Percentiles rank a stretch among this genome's conserved stretches.
phyloP scores from a whole-genome alignment of 495 filamentous ascomycete genomes.

The Penicillium turbatum region DNA sequence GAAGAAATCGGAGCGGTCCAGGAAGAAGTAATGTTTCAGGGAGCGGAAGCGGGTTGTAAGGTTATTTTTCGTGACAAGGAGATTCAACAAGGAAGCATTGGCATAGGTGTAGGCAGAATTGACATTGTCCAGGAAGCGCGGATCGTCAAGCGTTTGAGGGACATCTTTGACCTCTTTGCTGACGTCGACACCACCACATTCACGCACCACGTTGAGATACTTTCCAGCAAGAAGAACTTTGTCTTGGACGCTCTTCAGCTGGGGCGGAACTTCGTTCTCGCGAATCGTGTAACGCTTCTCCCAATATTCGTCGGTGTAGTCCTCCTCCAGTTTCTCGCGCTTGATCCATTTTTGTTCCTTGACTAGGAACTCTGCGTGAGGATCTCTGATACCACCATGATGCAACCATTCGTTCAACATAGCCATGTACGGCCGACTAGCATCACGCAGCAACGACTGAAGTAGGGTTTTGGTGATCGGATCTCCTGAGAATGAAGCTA shows the following conservation, averaged over 20 bases:
- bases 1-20: constrained; percentile 96
- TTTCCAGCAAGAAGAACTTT: constrained; percentile 94
- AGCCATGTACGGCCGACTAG: constrained; percentile 89
- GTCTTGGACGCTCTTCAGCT: constrained; percentile 85
- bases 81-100: constrained; percentile 85
- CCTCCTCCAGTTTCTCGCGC: constrained; percentile 83
- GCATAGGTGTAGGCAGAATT: constrained; percentile 92
- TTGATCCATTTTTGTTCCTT: constrained; percentile 95
- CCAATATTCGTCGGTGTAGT: constrained; percentile 99
- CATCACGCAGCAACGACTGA: constrained; percentile 76
- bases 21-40: constrained; percentile 98
- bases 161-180: constrained; percentile 85
- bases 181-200: constrained; percentile 93
- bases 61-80: constrained; percentile 88
- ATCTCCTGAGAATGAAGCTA: constrained; percentile 88
- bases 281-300: constrained; percentile 94
- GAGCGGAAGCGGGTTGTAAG: constrained; percentile 81
- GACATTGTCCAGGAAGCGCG: constrained; percentile 87
- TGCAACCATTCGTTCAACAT: constrained; percentile 99
- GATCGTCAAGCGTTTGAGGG: constrained; percentile 86
- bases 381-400: constrained; percentile 90
- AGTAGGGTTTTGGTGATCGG: constrained; percentile 78
- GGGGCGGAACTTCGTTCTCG: constrained; percentile 84
- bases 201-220: constrained; percentile 94
- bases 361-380: constrained; percentile 89